Percentiles rank a stretch among this genome's conserved stretches.
Evolutionary conservation across 768 basidiomycete species (phyloP).

Genomic region (Lactarius hengduanensis): DNA sequence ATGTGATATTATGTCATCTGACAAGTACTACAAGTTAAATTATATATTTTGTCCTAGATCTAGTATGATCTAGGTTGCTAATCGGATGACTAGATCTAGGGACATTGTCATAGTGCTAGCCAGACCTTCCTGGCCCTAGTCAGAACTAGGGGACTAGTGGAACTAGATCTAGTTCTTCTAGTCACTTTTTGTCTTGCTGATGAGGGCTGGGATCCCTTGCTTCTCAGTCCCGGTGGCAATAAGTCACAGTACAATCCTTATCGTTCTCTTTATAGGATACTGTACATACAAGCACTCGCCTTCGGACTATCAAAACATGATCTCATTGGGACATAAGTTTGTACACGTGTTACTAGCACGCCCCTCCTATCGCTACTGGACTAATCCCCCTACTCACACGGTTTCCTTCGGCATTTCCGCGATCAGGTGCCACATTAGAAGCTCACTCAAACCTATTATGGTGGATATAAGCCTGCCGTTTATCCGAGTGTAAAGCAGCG

Average conservation of each 20-base stretch:
- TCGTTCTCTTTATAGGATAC: not conserved
- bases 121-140: too few species aligned
- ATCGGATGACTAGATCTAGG: too few species aligned
- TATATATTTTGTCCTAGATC: too few species aligned
- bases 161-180: too few species aligned
- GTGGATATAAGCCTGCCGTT: not conserved
- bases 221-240: not conserved
- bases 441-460: not conserved
- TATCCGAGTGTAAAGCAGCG: not conserved
- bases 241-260: not conserved
- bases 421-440: not conserved
- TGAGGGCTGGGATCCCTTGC: not conserved
- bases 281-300: not conserved
- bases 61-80: too few species aligned
- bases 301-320: too few species aligned
- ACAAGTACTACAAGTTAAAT: too few species aligned
- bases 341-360: not conserved
- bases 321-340: not conserved
- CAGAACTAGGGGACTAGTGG: too few species aligned
- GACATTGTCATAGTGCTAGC: too few species aligned
- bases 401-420: not conserved
- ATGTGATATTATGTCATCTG: too few species aligned
- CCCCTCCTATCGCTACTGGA: not conserved
- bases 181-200: too few species aligned
- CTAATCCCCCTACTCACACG: not conserved